Evolutionary conservation across 2,329 filamentous ascomycete genomes (phyloP), one percentile per base, ranked within the genome.

Genomic region (Colletotrichum karsti): DNA sequence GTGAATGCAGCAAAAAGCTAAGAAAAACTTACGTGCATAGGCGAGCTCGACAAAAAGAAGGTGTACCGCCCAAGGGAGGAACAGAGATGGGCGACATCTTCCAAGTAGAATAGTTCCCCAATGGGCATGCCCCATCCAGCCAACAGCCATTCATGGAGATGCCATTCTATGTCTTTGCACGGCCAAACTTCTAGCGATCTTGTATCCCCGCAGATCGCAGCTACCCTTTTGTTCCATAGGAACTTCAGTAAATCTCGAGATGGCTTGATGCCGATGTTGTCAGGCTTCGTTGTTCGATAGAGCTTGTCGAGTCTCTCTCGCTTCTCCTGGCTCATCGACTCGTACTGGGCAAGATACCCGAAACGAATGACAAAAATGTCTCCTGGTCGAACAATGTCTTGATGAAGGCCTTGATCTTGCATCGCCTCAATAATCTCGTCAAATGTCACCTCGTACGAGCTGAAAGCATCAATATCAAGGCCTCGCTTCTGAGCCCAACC

Each of bases 401-500:
- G 44, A 1, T 7, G 12, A 60, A 73, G 66, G 8, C 58, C 54
- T 26, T 74, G 72, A 10, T 46, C 54, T 5, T 51, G 24, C 1
- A 74, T 50, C 5, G 68, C 37, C 20, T 67, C 51, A 8, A 70
- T 35, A 2, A 74, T 44, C 12, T 72, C 58, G 22, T 28, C 13
- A 24, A 74, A 73, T 0, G 70, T 70, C 1, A 73, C 55, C 33
- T 71, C 69, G 20, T 73, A 44, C 1, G 68, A 71, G 13, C 57
- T 64, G 51, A 70, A 70, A 1, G 66, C 67, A 18, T 74, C 72
- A 0, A 74, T 56, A 4, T 69, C 26, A 3, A 70, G 1, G 7
- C 55, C 57, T 12, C 67, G 55, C 0, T 60, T 81, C 59, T 85
- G 80, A 12, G 85, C 82, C 69, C 84, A 88, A n/a, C 78, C 71